Percentiles rank a stretch among this genome's conserved stretches.
Evolutionary conservation across 129 eudicot genomes (phyloP).

Genomic region (Pseudognaphalium luteoalbum): DNA sequence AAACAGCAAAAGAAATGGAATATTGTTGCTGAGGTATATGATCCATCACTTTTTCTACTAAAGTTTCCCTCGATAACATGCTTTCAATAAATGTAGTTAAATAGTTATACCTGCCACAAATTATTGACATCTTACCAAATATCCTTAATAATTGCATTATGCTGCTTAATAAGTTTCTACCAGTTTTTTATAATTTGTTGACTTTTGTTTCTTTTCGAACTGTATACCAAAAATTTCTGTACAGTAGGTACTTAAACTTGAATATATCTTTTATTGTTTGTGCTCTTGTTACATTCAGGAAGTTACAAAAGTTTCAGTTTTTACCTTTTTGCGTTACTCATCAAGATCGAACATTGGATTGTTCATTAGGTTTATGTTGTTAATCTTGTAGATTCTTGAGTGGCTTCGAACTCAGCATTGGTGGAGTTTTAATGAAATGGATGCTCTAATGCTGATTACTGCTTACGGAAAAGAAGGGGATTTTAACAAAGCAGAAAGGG

Average conservation of each 20-base stretch:
- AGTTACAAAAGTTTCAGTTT: background rate
- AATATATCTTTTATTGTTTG: too few species aligned
- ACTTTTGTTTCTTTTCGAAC: too few species aligned
- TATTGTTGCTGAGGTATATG: constrained; percentile 86
- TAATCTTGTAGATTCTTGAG: constrained; percentile 65
- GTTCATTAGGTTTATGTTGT: constrained; percentile 11
- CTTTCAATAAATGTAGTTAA: background rate
- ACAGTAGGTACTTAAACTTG: too few species aligned
- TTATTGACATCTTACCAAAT: too few species aligned
- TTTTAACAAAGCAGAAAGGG: constrained; percentile 76
- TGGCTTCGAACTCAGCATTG: constrained; percentile 96
- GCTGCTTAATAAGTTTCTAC: too few species aligned
- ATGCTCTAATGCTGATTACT: constrained; percentile 83
- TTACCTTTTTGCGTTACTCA: background rate
- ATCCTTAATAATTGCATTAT: too few species aligned
- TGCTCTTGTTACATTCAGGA: too few species aligned
- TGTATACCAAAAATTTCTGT: too few species aligned
- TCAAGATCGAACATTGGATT: background rate
- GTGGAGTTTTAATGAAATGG: constrained; percentile 97
- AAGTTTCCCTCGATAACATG: background rate
- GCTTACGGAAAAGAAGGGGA: constrained; percentile 96
- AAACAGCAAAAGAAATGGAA: constrained; percentile 98
- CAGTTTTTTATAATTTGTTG: too few species aligned
- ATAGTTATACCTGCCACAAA: too few species aligned
- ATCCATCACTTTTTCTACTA: background rate